A percentile compares a stretch with the other conserved stretches of the same genome.
phyloP scores from a whole-genome alignment of 257 asterid genomes.

The Fraxinus pennsylvanica region DNA sequence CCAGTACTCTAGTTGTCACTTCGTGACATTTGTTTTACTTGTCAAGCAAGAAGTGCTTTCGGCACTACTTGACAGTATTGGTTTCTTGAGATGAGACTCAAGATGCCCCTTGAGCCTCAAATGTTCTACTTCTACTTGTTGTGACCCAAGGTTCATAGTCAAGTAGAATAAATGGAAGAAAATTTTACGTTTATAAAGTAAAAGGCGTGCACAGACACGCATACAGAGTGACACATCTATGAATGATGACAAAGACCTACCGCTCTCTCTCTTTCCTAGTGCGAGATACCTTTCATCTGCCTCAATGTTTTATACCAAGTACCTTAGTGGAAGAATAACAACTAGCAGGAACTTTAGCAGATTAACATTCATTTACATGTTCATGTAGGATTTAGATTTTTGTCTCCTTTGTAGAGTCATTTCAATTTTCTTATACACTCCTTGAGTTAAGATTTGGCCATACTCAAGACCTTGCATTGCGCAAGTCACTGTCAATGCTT shows the following conservation, averaged over 20 bases:
- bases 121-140: background rate
- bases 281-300: too few relatives aligned
- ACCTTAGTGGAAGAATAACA: background rate
- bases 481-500: background rate
- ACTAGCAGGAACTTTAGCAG: background rate
- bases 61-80: background rate
- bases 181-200: background rate
- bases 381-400: background rate
- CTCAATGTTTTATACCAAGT: background rate
- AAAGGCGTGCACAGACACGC: background rate
- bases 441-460: too few relatives aligned
- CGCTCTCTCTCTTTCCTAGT: background rate
- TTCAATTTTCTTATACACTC: background rate
- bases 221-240: too few relatives aligned
- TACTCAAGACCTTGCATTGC: background rate
- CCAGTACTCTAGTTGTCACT: background rate
- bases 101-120: background rate
- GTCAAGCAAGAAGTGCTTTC: background rate
- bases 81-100: background rate
- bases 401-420: background rate
- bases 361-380: background rate
- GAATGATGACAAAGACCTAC: background rate
- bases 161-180: background rate
- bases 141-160: background rate
- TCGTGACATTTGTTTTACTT: background rate